Evolutionary conservation across 2,329 filamentous ascomycete genomes (phyloP), one percentile per base, ranked within the genome.

Genomic region (Phaeosphaeriaceae sp.): DNA sequence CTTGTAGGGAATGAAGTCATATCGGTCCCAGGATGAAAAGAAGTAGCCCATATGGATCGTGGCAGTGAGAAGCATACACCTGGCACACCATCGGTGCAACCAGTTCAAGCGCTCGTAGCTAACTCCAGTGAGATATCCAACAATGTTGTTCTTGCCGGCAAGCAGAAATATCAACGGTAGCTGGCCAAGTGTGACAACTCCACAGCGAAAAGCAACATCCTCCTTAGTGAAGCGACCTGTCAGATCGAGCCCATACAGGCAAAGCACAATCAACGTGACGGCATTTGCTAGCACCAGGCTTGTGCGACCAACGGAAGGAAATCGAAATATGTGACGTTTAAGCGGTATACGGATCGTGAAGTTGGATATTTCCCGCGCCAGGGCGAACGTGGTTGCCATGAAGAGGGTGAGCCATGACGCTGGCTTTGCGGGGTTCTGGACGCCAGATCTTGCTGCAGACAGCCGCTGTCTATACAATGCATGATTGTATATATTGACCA

Each of bases 41-140:
- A 91, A 91, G 72, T 89, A 86, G 65, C 86, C 89, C 58, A 90
- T 88, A 66, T 92, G 89, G 3, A 91, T 82, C 1, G 88, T 88
- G 1, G 86, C 86, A 0, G 87, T 90, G 17, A 91, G 78, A 36
- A 91, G 84, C 78, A 91, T 85, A 54, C 87, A 89, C 57, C 89
- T 84, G 2, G 86, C 88, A 10, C 88, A 85, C 89, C 89, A 92
- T 59, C 89, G 84, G 68, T 92, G 89, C 52, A 91, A 76, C 89
- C 89, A 91, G 72, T 90, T 91, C 57, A 91, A 79, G 9, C 87
- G 83, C 76, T 91, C 89, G 68, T 91, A 87, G 59, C 88, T 87
- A 10, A 84, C 82, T 11, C 89, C 89, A 3, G 84, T 82, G 22
- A 91, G 76, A 53, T 83, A 79, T 1, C 86, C 88, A n/a, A 91